Base-by-base conservation (phyloP, 2,329 filamentous ascomycete genomes). In the Venturia carpophila region DNA sequence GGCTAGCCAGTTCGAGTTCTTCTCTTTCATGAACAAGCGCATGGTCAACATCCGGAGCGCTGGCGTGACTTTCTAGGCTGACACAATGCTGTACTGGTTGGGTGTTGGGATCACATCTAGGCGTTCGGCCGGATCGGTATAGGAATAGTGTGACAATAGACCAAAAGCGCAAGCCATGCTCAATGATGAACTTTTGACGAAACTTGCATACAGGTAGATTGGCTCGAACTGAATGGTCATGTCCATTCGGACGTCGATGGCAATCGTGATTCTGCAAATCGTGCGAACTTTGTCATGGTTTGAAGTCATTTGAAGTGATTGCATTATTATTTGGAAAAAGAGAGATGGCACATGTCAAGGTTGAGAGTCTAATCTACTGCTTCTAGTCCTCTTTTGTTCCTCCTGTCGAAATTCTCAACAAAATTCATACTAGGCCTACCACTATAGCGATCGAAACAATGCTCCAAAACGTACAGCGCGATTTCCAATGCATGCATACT, bases 1-100 rank as follows among this genome's bases (percentile, higher is more conserved):
- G 69, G 92, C 94, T 5, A 94, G 89, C 80, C 93, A 97, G 73
- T 97, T 99, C 80, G 92, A 93, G 47, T 99, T 99, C 83, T 99
- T 96, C 78, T 91, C 96, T 75, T 99, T 97, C 71, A 81, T 81
- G 79, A 80, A 78, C 71, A 75, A 79, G 70, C 73, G 79, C 30
- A 80, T 80, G 75, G 72, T 64, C 24, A 43, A 43, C 24, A 58
- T 58, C 37, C 24, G 49, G 7, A 42, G 34, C 15, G 52, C 52
- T 5, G 52, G 52, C 17, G 52, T 58, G 15, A 58, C 52, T 37
- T 58, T 58, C 24, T 58, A 58, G 27, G 13, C 15, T 37, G 15
- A n/a, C 15, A 37, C 30, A 37, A 13, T 37, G 9, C 52, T 58
- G 27, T 37, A 34, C 52, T 37, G 30, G 52, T 37, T n/a, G 52